A percentile compares a stretch with the other conserved stretches of the same genome.
phyloP scores from a whole-genome alignment of 1,284 basidiomycete genomes.

The Schizophyllum amplum region DNA sequence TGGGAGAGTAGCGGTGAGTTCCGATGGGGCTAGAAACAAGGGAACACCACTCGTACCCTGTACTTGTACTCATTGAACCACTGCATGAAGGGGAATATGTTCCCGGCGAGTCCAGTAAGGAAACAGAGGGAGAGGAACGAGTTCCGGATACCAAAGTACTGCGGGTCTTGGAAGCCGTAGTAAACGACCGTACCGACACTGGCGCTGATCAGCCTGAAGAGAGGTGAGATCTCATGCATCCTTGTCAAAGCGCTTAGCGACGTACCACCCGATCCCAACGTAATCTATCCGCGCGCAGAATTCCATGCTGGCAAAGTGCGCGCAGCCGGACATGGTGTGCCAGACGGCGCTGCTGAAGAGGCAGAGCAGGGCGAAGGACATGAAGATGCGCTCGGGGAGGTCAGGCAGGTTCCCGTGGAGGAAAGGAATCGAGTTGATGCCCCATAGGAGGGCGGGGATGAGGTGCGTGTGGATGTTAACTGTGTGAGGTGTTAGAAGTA shows the following conservation, averaged over 20 bases:
- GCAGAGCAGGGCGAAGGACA: constrained; percentile 62
- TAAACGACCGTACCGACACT: constrained; percentile 62
- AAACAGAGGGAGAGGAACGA: constrained; percentile 58
- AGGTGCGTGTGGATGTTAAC: constrained; percentile 92
- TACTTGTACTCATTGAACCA: constrained; percentile 84
- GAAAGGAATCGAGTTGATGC: constrained; percentile 17
- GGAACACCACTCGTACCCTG: too few species aligned
- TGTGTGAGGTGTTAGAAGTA: constrained; percentile 19
- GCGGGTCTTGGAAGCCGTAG: constrained; percentile 61
- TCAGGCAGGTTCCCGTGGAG: constrained; percentile 24
- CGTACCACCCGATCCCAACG: constrained; percentile 78
- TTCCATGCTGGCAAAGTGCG: constrained; percentile 62
- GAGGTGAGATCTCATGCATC: too few species aligned
- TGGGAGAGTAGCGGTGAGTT: not conserved
- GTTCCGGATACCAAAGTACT: constrained; percentile 2
- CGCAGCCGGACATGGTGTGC: constrained; percentile 81
- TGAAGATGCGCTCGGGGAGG: constrained; percentile 54
- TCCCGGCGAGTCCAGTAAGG: constrained; percentile 64
- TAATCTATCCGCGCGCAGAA: constrained; percentile 76
- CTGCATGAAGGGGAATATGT: constrained; percentile 74
- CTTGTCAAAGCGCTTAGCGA: too few species aligned
- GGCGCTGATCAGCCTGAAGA: constrained; percentile 62
- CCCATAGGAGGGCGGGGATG: constrained; percentile 68
- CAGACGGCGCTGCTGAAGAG: constrained; percentile 68
- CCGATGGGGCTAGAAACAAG: too few species aligned